Evolutionary conservation across 257 asterid genomes (phyloP), one percentile per base, ranked within the genome.

Genomic region (Leonotis leonurus): DNA sequence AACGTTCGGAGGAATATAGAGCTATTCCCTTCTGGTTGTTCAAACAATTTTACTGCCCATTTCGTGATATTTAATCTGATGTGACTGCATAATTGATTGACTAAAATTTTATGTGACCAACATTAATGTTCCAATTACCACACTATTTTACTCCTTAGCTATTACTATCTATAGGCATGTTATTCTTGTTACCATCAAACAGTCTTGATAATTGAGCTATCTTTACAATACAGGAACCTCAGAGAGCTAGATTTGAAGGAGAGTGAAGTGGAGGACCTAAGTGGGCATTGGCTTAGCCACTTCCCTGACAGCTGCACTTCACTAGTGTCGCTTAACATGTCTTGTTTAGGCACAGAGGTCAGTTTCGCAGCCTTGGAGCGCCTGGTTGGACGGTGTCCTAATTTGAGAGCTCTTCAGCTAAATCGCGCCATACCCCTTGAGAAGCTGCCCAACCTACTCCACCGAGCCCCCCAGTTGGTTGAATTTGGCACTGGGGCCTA

Each of bases 211-310:
- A 83, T 17, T 56, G 24, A 10, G 51, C 11, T 60, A 27, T 50
- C 30, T 7, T 50, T 73, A 37, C 65, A 54, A 30, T 66, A 26
- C 82, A 81, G 91, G 80, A 75, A 75, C 56, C 69, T 84, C 14
- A 77, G 73, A 58, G 88, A 81, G 71, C 70, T 84, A 25, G 88
- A 84, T 65, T 69, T 81, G 76, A 70, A 73, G 52, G 88, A 84
- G 72, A 70, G 86, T 70, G 86, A 79, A 43, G 88, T 77, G 71
- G 86, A 79, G 62, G 86, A 81, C 64, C 46, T 75, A 33, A 81
- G 84, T 26, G 88, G 84, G 49, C 86, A 79, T 25, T 84, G 92
- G 88, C 76, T 81, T 20, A 77, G 84, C 72, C 86, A 77, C 69
- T 84, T 84, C 65, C 86, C 92, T 0, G 78, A 77, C 62, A 75